Percentiles rank a stretch among this genome's conserved stretches.
Conservation (phyloP, 306 rosid genomes). For the Mucuna pruriens region DNA sequence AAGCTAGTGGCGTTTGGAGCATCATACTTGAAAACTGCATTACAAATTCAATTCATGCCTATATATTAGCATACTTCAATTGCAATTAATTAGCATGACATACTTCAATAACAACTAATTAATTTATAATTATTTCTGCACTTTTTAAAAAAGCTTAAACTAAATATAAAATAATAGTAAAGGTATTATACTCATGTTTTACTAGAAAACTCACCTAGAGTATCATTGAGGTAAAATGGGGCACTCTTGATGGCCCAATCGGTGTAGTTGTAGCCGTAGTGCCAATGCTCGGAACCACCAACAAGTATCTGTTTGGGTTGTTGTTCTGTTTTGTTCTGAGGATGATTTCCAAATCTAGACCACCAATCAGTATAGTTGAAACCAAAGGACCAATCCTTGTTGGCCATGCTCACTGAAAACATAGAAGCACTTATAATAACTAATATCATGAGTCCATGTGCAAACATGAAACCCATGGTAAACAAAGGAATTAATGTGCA, state of each 20-base stretch:
- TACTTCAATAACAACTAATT: too few species aligned
- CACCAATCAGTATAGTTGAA: constrained; percentile 48
- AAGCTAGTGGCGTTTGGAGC: constrained; percentile 49
- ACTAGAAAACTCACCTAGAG: constrained; percentile 50
- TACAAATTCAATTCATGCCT: not conserved
- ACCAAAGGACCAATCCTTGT: constrained; percentile 50
- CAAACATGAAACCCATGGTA: constrained; percentile 34
- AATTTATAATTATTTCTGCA: too few species aligned
- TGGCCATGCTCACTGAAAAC: constrained; percentile 41
- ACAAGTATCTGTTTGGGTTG: constrained; percentile 46
- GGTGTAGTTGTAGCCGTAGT: constrained; percentile 45
- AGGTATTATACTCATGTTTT: not conserved
- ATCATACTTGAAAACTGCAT: constrained; percentile 73
- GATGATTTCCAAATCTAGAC: constrained; percentile 40
- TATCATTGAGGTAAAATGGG: constrained; percentile 57
- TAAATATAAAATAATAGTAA: not conserved
- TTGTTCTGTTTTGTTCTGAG: constrained; percentile 37
- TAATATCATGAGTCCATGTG: not conserved
- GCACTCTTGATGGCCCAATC: constrained; percentile 49
- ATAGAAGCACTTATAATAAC: constrained; percentile 39
- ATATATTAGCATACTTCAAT: not conserved
- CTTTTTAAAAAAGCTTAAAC: not conserved
- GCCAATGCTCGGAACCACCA: constrained; percentile 63
- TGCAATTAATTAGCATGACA: too few species aligned
- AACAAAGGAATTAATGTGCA: not conserved